These are phyloP conservation scores for Pestalotiopsis sp. DNA, from an alignment of 2,329 filamentous ascomycete species.

Conservation along the genomic window DNA sequence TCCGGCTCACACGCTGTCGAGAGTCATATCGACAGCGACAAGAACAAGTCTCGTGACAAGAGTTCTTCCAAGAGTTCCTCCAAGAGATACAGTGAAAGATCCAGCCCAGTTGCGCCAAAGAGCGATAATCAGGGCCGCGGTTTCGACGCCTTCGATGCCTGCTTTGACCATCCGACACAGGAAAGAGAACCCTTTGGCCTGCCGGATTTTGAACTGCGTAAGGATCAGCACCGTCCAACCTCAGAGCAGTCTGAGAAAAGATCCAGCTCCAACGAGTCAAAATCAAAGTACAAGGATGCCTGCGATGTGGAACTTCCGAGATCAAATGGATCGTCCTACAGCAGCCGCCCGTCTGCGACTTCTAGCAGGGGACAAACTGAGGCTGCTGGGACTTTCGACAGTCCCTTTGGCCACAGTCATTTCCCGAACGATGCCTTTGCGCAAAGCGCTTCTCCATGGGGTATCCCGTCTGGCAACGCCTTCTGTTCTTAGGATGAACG, in stretches of 20 bases:
- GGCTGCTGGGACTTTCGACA: background rate
- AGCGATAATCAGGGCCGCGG: background rate
- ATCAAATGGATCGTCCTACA: background rate
- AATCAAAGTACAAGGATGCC: background rate
- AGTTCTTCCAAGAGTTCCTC: background rate
- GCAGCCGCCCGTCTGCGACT: background rate
- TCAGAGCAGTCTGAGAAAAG: background rate
- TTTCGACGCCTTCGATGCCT: background rate
- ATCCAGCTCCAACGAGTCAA: background rate
- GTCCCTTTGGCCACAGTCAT: background rate
- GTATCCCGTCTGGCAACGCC: background rate
- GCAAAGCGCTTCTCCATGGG: background rate
- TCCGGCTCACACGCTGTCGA: background rate
- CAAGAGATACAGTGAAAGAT: background rate
- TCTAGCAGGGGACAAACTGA: background rate
- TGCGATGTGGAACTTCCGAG: background rate
- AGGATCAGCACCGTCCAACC: background rate
- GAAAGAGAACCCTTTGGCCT: background rate
- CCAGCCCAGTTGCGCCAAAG: background rate
- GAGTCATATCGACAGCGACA: background rate
- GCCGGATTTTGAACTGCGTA: background rate
- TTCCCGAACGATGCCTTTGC: background rate
- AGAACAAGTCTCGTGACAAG: background rate
- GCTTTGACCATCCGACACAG: background rate
- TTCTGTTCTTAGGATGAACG: slow-evolving; percentile 14